Evolutionary conservation across 1,284 basidiomycete genomes (phyloP), one percentile per base, ranked within the genome.

Genomic region (Sanghuangporus baumii): DNA sequence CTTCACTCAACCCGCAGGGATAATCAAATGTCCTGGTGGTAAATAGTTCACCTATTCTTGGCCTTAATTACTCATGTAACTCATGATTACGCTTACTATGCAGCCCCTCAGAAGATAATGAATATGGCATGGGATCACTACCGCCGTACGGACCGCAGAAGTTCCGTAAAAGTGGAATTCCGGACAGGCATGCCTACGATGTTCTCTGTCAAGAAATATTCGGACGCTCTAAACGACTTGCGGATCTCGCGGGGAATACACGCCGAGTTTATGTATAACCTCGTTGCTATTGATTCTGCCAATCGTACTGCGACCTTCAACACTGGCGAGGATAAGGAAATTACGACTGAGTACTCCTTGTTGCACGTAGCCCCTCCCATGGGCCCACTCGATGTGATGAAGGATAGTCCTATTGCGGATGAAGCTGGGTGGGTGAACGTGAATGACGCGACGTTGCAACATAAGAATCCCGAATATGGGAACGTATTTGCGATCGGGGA

Each of bases 11-110:
- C 96, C 96, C 36, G 86, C 89, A n/a, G 94, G 96, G 20, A 79
- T 94, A 23, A 85, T 98, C 74, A 98, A 98, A 77, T 98, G 96
- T 73, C 92, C 95, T 60, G 96, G 96, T 74, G 94, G 89, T 88
- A 68, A 66, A 76, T 61, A 8, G 2, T 40, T 31, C 26, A 31
- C 26, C 26, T 4, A 31, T 0, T 31, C 2, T 31, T 31, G 26
- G 18, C 55, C 18, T 50, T 48, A 16, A 20, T 51, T 0, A 31
- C 9, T 16, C 16, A 5, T 16, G 2, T 16, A 36, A 36, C 57
- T 31, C n/a, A 47, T 34, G 26, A 12, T 65, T 50, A 20, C 56
- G 38, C 55, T 36, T 41, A 34, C 46, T 37, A 55, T 59, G 23
- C 67, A 93, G 93, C 92, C 12, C 93, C 93, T 18, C 92, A 94